Conservation (phyloP, 2,329 filamentous ascomycete species). For the Fusarium sp. region DNA sequence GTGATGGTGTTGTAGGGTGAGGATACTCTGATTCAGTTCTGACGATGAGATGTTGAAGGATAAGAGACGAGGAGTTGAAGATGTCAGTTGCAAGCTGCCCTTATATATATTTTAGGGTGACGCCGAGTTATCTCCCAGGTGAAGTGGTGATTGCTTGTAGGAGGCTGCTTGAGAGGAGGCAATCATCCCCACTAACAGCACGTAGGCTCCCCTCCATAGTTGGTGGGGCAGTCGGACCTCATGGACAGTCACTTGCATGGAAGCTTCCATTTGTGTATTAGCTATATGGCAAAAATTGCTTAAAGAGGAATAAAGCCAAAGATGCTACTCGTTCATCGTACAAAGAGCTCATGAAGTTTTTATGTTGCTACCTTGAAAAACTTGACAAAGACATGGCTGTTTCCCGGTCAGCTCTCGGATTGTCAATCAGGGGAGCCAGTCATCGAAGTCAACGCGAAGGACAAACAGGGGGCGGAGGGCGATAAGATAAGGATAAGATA, state of each 20-base stretch:
- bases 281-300: background rate
- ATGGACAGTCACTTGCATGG: background rate
- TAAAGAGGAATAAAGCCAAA: background rate
- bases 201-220: background rate
- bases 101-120: background rate
- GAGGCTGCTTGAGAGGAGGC: background rate
- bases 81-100: background rate
- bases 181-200: constrained; percentile 30
- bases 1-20: background rate
- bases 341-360: background rate
- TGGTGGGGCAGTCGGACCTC: constrained; percentile 23
- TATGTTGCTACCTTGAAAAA: background rate
- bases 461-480: background rate
- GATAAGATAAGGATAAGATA: background rate
- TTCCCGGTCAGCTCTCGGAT: background rate
- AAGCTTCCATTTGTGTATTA: background rate
- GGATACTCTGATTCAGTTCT: background rate
- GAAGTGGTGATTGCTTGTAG: background rate
- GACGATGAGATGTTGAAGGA: background rate
- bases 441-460: background rate
- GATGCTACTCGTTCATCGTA: background rate
- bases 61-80: background rate
- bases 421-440: background rate
- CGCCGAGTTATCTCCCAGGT: background rate
- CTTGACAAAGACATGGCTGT: background rate